A percentile compares a stretch with the other conserved stretches of the same genome.
phyloP scores from a whole-genome alignment of 345 rosid genomes.

The Laguncularia racemosa region DNA sequence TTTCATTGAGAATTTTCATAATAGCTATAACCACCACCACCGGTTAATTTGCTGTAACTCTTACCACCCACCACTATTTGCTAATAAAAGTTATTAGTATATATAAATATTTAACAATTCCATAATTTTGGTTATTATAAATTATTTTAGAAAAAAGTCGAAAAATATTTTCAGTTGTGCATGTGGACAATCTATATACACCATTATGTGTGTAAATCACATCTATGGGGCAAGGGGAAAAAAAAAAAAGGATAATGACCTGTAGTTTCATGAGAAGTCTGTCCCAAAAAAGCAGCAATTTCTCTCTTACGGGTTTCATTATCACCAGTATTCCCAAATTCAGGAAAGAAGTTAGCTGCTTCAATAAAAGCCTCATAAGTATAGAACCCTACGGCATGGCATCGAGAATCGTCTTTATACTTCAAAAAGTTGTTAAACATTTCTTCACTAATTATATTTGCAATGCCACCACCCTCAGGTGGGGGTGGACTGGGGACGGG shows the following conservation, averaged over 20 bases:
- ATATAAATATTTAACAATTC: too few relatives aligned
- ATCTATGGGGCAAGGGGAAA: too few relatives aligned
- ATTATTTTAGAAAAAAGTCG: too few relatives aligned
- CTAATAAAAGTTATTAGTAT: too few relatives aligned
- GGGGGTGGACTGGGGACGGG: not conserved
- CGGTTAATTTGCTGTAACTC: too few relatives aligned
- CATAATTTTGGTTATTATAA: too few relatives aligned
- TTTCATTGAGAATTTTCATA: too few relatives aligned
- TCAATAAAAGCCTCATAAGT: slow-evolving; percentile 13
- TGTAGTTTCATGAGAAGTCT: slow-evolving; percentile 19
- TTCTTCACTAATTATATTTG: slow-evolving; percentile 7
- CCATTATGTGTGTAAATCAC: too few relatives aligned
- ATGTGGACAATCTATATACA: too few relatives aligned
- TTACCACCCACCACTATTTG: too few relatives aligned
- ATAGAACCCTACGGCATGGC: slow-evolving; percentile 12
- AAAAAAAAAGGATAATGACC: not conserved
- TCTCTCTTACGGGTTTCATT: slow-evolving; percentile 11
- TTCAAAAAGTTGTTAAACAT: slow-evolving; percentile 12
- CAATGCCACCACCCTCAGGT: not conserved
- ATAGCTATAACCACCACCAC: too few relatives aligned
- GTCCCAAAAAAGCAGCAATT: slow-evolving; percentile 15
- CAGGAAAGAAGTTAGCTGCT: slow-evolving; percentile 5
- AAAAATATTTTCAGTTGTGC: too few relatives aligned
- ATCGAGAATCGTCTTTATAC: slow-evolving; percentile 9
- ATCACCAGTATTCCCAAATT: slow-evolving; percentile 15